Evolutionary conservation across 495 filamentous ascomycete genomes (phyloP).

Genomic region (Eremomyces bilateralis): DNA sequence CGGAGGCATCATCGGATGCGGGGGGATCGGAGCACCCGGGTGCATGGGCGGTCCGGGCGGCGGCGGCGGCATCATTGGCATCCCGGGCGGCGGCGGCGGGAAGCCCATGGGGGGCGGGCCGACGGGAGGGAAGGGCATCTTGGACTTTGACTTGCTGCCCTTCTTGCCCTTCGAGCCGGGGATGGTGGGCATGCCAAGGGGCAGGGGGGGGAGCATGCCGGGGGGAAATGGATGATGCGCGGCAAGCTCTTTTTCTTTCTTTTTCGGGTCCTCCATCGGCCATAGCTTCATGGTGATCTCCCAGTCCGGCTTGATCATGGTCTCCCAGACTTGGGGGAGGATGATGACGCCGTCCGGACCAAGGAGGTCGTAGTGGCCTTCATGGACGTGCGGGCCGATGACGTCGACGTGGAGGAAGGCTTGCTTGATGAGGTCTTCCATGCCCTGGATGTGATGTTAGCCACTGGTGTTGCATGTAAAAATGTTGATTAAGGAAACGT

Average conservation of each 20-base stretch:
- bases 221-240: not conserved
- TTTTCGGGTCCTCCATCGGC: slow-evolving; percentile 43
- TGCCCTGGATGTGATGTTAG: slow-evolving; percentile 21
- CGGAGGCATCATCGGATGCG: not conserved
- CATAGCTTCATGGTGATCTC: slow-evolving; percentile 92
- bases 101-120: not conserved
- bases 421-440: slow-evolving; percentile 55
- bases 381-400: slow-evolving; percentile 60
- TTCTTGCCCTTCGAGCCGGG: not conserved
- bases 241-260: not conserved
- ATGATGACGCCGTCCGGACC: slow-evolving; percentile 76
- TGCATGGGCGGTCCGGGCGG: not conserved
- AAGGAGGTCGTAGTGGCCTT: slow-evolving; percentile 68
- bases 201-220: not conserved
- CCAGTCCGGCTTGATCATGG: slow-evolving; percentile 70
- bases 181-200: not conserved
- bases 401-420: slow-evolving; percentile 71
- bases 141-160: not conserved
- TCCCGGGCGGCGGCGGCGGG: not conserved
- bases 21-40: not conserved
- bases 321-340: slow-evolving; percentile 72
- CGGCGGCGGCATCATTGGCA: not conserved
- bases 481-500: too few relatives aligned
- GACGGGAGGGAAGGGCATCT: not conserved
- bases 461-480: slow-evolving; percentile 3